Percentiles rank a stretch among this genome's conserved stretches.
phyloP scores from a whole-genome alignment of 768 basidiomycete genomes.

The Asterophora lycoperdoides region DNA sequence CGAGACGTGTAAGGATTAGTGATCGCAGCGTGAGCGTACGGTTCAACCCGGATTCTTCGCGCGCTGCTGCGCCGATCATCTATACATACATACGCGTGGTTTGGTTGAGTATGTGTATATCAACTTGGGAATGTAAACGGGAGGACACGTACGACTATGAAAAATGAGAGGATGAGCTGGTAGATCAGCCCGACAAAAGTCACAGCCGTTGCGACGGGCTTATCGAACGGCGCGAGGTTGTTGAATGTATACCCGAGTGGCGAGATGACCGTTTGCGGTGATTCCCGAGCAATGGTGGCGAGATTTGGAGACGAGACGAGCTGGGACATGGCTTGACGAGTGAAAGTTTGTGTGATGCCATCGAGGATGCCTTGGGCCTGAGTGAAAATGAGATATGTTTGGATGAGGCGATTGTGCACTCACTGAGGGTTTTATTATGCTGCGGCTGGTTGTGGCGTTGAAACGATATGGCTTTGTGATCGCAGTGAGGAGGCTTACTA shows the following conservation, averaged over 20 bases:
- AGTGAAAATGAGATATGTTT: background rate
- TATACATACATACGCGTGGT: constrained; percentile 1
- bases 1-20: constrained; percentile 29
- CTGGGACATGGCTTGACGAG: constrained; percentile 25
- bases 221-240: constrained; percentile 55
- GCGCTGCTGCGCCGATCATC: constrained; percentile 30
- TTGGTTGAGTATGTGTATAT: too few species aligned
- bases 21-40: constrained; percentile 24
- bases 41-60: constrained; percentile 28
- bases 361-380: constrained; percentile 35
- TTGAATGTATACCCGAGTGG: constrained; percentile 45
- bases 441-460: constrained; percentile 23
- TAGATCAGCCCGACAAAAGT: constrained; percentile 55
- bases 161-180: constrained; percentile 42
- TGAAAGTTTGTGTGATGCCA: constrained; percentile 30
- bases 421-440: constrained; percentile 29
- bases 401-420: constrained; percentile 1
- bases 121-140: background rate
- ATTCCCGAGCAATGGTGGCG: constrained; percentile 33
- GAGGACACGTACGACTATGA: constrained; percentile 33
- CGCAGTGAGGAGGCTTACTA: constrained; percentile 38
- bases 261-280: constrained; percentile 45
- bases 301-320: constrained; percentile 27
- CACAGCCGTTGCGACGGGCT: constrained; percentile 53
- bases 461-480: background rate